Percentiles rank a stretch among this genome's conserved stretches.
phyloP scores from a whole-genome alignment of 1,284 basidiomycete genomes.

The Cutaneotrichosporon spelunceum region DNA sequence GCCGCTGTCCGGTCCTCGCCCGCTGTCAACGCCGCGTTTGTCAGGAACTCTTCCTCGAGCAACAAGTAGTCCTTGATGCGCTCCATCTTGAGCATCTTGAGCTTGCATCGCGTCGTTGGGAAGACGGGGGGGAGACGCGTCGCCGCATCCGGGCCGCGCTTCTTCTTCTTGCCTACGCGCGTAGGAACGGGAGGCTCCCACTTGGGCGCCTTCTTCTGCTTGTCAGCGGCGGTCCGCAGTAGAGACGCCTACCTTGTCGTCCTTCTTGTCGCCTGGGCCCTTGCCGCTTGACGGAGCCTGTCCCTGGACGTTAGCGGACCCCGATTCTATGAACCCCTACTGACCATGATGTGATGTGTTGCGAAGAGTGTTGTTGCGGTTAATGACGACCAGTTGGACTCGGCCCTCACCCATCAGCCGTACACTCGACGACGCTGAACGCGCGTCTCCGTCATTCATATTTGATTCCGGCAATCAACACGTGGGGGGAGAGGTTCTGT shows the following conservation, averaged over 20 bases:
- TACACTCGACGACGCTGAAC: constrained; percentile 10
- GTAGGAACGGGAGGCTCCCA: constrained; percentile 99
- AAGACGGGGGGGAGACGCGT: constrained; percentile 90
- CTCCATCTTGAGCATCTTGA: constrained; percentile 93
- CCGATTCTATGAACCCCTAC: neutral
- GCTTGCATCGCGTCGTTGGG: constrained; percentile 91
- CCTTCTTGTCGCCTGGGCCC: constrained; percentile 54
- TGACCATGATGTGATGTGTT: constrained; percentile 16
- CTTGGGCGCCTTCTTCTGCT: constrained; percentile 63
- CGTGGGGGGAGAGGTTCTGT: neutral
- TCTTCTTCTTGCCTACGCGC: constrained; percentile 90
- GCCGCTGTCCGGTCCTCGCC: constrained; percentile 92
- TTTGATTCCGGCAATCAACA: constrained; percentile 6
- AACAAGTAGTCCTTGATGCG: constrained; percentile 98
- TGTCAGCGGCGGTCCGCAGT: constrained; percentile 7
- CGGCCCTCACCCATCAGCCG: neutral
- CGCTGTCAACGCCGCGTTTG: constrained; percentile 87
- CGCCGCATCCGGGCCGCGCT: constrained; percentile 84
- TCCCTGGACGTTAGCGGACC: constrained; percentile 57
- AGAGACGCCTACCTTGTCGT: constrained; percentile 57
- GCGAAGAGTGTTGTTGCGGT: constrained; percentile 5
- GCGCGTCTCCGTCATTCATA: constrained; percentile 16
- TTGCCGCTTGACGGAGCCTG: constrained; percentile 68
- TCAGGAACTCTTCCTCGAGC: constrained; percentile 95
- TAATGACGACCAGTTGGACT: constrained; percentile 6